Evolutionary conservation across 1,284 basidiomycete genomes (phyloP).

Genomic region (Taiwanofungus camphoratus): DNA sequence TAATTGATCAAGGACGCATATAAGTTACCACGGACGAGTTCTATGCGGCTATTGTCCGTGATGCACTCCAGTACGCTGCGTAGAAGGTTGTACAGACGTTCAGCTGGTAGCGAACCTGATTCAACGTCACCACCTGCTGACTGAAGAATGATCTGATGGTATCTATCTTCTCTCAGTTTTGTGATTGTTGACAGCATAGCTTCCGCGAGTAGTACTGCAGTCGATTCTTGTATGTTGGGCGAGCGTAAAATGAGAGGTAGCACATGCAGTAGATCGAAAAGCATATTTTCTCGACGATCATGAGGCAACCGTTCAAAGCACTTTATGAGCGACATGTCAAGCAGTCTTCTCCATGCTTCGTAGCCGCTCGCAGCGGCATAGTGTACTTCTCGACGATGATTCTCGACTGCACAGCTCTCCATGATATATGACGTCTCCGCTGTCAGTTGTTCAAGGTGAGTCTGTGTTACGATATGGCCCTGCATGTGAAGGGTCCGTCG

Average conservation of each 20-base stretch:
- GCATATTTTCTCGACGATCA: slow-evolving; percentile 76
- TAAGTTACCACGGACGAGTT: slow-evolving; percentile 93
- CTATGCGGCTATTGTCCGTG: slow-evolving; percentile 73
- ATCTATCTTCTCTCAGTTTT: slow-evolving; percentile 75
- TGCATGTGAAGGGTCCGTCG: slow-evolving; percentile 61
- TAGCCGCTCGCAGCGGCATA: slow-evolving; percentile 69
- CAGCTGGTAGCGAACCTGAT: slow-evolving; percentile 67
- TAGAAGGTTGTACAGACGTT: slow-evolving; percentile 76
- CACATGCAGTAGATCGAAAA: slow-evolving; percentile 83
- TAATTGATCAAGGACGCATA: slow-evolving; percentile 90
- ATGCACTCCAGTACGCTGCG: slow-evolving; percentile 75
- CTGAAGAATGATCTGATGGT: slow-evolving; percentile 59
- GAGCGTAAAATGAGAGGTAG: slow-evolving; percentile 59
- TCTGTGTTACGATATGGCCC: slow-evolving; percentile 57
- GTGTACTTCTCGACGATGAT: slow-evolving; percentile 77
- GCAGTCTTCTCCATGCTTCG: slow-evolving; percentile 76
- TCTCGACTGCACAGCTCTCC: slow-evolving; percentile 80
- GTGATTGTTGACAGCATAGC: slow-evolving; percentile 78
- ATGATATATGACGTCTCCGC: slow-evolving; percentile 73
- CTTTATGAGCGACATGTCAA: slow-evolving; percentile 80
- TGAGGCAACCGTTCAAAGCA: slow-evolving; percentile 79
- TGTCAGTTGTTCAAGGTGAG: slow-evolving; percentile 64
- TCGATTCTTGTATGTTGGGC: slow-evolving; percentile 60
- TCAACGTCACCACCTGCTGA: slow-evolving; percentile 51
- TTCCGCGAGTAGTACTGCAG: slow-evolving; percentile 79